Conservation (phyloP, 1,284 basidiomycete species). For the Golubevia sp. region DNA sequence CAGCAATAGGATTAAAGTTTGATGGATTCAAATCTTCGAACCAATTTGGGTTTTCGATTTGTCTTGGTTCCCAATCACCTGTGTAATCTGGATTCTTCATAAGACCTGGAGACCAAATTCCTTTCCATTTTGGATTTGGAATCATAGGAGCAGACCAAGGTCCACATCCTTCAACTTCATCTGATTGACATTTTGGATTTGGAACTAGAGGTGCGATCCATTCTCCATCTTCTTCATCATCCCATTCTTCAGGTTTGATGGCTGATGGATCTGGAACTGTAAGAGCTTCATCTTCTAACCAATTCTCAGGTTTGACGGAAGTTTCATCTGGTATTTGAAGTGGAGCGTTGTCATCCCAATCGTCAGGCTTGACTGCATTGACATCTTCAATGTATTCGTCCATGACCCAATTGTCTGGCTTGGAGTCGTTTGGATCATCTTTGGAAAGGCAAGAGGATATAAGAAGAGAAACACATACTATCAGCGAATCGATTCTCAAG, state of each 20-base stretch:
- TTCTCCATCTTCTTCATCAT: conserved; percentile 98
- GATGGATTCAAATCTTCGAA: conserved; percentile 87
- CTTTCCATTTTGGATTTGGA: conserved; percentile 97
- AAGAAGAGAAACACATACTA: background rate
- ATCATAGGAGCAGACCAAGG: conserved; percentile 77
- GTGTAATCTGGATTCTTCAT: conserved; percentile 67
- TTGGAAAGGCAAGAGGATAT: no score
- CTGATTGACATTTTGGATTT: conserved; percentile 80
- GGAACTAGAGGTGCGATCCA: conserved; percentile 87
- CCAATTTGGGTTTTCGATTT: conserved; percentile 77
- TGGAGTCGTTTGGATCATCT: conserved; percentile 5
- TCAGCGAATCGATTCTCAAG: background rate
- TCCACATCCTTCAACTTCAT: conserved; percentile 88
- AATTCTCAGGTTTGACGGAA: conserved; percentile 88
- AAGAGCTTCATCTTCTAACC: conserved; percentile 87
- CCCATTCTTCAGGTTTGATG: conserved; percentile 99
- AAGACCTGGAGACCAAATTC: conserved; percentile 88
- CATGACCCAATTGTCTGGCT: conserved; percentile 96
- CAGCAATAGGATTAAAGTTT: conserved; percentile 68
- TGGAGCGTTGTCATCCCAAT: conserved; percentile 59
- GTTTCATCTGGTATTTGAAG: conserved; percentile 75
- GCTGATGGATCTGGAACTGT: conserved; percentile 88
- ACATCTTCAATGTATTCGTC: conserved; percentile 76
- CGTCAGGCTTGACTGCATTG: conserved; percentile 27
- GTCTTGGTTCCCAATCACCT: conserved; percentile 48